phyloP scores from a whole-genome alignment of 1,284 basidiomycete genomes.

The Rhodotorula sp. region DNA sequence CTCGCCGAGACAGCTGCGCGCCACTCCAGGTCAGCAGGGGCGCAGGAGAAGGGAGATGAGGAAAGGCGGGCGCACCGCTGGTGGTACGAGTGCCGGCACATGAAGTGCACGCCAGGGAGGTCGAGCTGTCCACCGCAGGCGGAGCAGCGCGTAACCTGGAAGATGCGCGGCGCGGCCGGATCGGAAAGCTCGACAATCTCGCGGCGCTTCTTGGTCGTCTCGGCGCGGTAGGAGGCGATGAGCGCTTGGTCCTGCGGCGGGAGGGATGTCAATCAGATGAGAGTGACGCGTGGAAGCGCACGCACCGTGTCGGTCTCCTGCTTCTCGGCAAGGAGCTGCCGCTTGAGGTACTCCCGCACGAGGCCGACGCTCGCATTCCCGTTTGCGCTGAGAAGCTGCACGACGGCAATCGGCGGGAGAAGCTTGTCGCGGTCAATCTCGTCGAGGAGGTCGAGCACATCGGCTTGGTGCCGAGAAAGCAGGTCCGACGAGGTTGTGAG shows the following conservation, averaged over 20 bases:
- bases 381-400: slow-evolving; percentile 84
- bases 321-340: slow-evolving; percentile 69
- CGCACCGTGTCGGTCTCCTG: slow-evolving; percentile 77
- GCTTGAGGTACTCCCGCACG: slow-evolving; percentile 84
- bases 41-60: slow-evolving; percentile 6
- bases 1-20: slow-evolving; percentile 71
- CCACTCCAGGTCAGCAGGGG: too few relatives aligned
- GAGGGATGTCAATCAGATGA: background rate
- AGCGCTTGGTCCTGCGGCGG: slow-evolving; percentile 71
- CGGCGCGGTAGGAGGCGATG: slow-evolving; percentile 79
- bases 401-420: slow-evolving; percentile 82
- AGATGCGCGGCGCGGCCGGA: slow-evolving; percentile 74
- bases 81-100: slow-evolving; percentile 98
- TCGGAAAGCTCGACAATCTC: slow-evolving; percentile 80
- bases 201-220: slow-evolving; percentile 76
- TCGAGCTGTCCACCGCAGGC: slow-evolving; percentile 85
- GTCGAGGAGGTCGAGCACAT: slow-evolving; percentile 70
- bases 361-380: slow-evolving; percentile 84
- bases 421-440: slow-evolving; percentile 76
- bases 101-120: slow-evolving; percentile 91
- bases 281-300: slow-evolving; percentile 27
- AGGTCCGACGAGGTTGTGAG: slow-evolving; percentile 75
- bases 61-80: slow-evolving; percentile 63
- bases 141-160: slow-evolving; percentile 90
- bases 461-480: slow-evolving; percentile 67